phyloP scores from a whole-genome alignment of 257 asterid genomes.

The Pogostemon cablin region DNA sequence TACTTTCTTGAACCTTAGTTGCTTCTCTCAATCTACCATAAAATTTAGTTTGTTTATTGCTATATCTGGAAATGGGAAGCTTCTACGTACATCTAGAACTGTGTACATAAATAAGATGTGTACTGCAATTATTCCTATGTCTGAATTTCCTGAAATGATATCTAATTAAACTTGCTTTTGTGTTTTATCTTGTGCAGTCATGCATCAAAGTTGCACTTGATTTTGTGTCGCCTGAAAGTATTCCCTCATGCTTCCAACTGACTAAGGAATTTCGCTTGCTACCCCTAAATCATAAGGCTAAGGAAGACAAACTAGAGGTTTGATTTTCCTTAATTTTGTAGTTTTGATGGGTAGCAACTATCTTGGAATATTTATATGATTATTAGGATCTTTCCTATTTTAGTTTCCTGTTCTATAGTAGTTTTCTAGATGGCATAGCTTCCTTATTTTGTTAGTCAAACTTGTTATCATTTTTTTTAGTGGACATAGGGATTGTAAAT shows the following conservation, averaged over 20 bases:
- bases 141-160: neutral
- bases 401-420: neutral
- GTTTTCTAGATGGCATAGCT: too few species aligned
- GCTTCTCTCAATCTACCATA: neutral
- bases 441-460: too few species aligned
- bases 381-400: neutral
- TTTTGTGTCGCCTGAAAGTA: slow-evolving; percentile 55
- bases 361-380: too few species aligned
- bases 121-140: neutral
- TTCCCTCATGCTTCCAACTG: slow-evolving; percentile 38
- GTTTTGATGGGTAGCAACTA: too few species aligned
- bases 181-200: slow-evolving; percentile 40
- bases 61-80: neutral
- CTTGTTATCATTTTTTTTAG: too few species aligned
- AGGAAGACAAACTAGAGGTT: slow-evolving; percentile 55
- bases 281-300: slow-evolving; percentile 45
- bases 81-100: too few species aligned
- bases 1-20: neutral
- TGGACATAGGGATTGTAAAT: too few species aligned
- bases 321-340: slow-evolving; percentile 7
- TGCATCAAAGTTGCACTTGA: slow-evolving; percentile 50
- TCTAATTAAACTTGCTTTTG: neutral
- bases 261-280: slow-evolving; percentile 47
- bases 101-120: neutral
- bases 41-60: neutral